A percentile compares a stretch with the other conserved stretches of the same genome.
Evolutionary conservation across 495 filamentous ascomycete species (phyloP).

Genomic region (Tuber aestivum): DNA sequence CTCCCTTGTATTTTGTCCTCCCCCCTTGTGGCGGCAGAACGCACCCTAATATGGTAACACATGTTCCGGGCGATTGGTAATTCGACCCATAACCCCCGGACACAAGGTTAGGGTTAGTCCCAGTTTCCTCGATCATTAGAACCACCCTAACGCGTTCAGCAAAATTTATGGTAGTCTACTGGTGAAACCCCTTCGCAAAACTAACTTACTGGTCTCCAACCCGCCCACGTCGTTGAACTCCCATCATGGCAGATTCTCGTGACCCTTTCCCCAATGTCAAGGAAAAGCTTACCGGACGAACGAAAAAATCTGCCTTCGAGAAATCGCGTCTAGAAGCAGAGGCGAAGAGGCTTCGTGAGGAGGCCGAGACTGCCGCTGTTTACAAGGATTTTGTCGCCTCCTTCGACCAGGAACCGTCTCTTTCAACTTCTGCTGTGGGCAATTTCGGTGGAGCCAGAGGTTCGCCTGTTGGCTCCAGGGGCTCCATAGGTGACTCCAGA

Average conservation of each 20-base stretch:
- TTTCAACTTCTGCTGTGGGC: slow-evolving; percentile 45
- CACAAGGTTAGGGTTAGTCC: too few species aligned
- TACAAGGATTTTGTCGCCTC: slow-evolving; percentile 87
- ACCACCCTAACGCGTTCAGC: too few species aligned
- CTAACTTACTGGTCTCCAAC: not conserved
- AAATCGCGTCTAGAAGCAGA: slow-evolving; percentile 87
- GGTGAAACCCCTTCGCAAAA: too few species aligned
- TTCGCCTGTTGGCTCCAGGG: slow-evolving; percentile 39
- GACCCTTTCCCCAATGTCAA: slow-evolving; percentile 68
- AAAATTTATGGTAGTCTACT: too few species aligned
- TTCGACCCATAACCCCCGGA: too few species aligned
- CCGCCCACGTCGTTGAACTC: not conserved
- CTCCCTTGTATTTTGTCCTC: not conserved
- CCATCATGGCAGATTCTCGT: slow-evolving; percentile 7
- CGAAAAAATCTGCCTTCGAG: slow-evolving; percentile 87
- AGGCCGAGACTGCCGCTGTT: slow-evolving; percentile 82
- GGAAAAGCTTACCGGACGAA: slow-evolving; percentile 73
- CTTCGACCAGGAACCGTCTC: slow-evolving; percentile 63
- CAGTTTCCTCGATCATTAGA: too few species aligned
- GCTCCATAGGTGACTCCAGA: slow-evolving; percentile 28
- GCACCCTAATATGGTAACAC: too few species aligned
- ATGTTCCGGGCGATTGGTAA: too few species aligned
- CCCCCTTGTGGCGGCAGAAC: too few species aligned
- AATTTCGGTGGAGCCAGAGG: slow-evolving; percentile 42
- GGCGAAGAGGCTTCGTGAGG: slow-evolving; percentile 80